Evolutionary conservation across 768 basidiomycete species (phyloP), one percentile per base, ranked within the genome.

Genomic region (Leccinum longicurvipes): DNA sequence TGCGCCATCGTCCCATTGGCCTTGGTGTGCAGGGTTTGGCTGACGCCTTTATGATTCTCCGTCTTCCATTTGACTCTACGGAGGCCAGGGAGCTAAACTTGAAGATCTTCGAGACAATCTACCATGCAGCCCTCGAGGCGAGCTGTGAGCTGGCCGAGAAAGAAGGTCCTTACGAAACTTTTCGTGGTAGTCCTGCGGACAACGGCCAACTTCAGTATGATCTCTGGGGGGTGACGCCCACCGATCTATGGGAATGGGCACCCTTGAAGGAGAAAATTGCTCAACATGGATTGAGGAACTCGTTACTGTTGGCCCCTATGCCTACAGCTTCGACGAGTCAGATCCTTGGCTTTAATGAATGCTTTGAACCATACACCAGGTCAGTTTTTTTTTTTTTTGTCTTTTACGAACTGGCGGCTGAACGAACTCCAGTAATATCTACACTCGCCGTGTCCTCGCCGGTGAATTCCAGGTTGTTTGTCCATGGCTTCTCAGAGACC

Each of bases 381-480:
- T 89, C 60, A 46, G 79, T 69, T 53, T n/a, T 36, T 19, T 32
- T 69, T 53, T n/a, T 36, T 19, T 32, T 21, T 41, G 0, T 28
- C 24, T 9, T 34, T 24, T 12, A 6, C 25, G 19, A 32, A 32
- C 36, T 42, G 9, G 51, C 39, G 10, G 45, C 54, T 69, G 34
- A 67, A 24, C 6, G 36, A 34, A 55, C n/a, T 34, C 29, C 46
- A 94, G 94, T 69, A 98, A 98, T 78, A 96, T 98, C 69, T 98
- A 99, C 73, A 96, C 95, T 49, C 94, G 97, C 52, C 94, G 96
- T 67, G 97, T 98, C 15, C 85, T 99, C n/a, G 93, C 96, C 28
- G 97, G 97, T 50, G 97, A 99, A 78, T 99, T 99, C 89, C 96
- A 98, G 72, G 84, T 99, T 56, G 97, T 98, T 57, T 97, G 94